Evolutionary conservation across 2,329 filamentous ascomycete species (phyloP), one percentile per base, ranked within the genome.

Genomic region (Colletotrichum paranaense): DNA sequence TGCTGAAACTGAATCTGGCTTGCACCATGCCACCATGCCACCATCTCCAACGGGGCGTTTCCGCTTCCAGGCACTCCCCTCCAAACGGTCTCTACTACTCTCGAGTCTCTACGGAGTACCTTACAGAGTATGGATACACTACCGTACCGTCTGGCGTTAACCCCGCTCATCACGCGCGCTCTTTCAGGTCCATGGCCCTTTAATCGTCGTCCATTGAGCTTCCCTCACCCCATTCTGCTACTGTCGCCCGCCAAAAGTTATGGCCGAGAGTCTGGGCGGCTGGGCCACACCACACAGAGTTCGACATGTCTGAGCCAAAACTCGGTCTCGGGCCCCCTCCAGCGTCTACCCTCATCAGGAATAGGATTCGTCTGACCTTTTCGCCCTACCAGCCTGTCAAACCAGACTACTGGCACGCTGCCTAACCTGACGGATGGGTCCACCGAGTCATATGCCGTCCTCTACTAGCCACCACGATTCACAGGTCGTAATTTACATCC

Each of bases 361-460:
- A 69, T 69, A 72, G 62, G 49, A 64, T 73, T 69, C 70, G 53
- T 73, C 70, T 65, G 66, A 70, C 66, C 53, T 73, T 69, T 64
- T 46, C n/a, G 66, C 55, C 55, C 42, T 65, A 30, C 52, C 67
- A 49, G 42, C 42, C 42, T 73, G 70, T 73, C 70, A 73, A 73
- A 65, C 66, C 70, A 46, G 42, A 30, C 58, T 69, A 60, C 28
- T 63, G 70, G 70, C 60, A 66, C 42, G 59, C 70, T 69, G 70
- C 70, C 46, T 73, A 69, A 72, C 59, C 66, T 64, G 42, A 65
- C 59, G 46, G 70, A 59, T 60, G 70, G 70, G 66, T 73, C 70
- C 19, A 19, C 66, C 60, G 70, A 73, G 70, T 73, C 70, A 69
- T 53, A 60, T 14, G n/a, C 32, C 14, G 24, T 26, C 52, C 12